Base-by-base conservation (phyloP, 768 basidiomycete species). In the Paxillus rubicundulus region DNA sequence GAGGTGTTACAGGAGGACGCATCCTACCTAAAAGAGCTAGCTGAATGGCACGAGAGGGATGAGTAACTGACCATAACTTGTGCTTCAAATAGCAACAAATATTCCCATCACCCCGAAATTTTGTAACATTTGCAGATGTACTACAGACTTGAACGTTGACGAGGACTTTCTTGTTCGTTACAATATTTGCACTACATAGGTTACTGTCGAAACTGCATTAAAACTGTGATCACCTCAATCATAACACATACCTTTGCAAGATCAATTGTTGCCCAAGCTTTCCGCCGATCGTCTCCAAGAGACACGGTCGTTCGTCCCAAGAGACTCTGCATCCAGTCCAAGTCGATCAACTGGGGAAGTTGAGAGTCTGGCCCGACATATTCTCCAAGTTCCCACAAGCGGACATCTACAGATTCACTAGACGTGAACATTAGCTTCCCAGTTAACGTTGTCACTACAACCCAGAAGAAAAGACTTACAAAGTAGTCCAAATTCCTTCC, bases 181-280 rank as follows among this genome's bases (percentile, higher is more conserved):
- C 21, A 24, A 24, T 24, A 24, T 24, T 24, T 24, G 21, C 21
- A 24, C 21, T 24, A 24, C 21, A 5, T 24, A 24, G 21, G 21
- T 24, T 24, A 24, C 21, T 24, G 21, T 24, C 21, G 21, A 24
- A 24, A 24, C 21, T 24, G 21, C 21, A 24, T 24, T 24, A 24
- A 24, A 24, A 24, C 21, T 24, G 21, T 24, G 21, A 24, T 24
- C 21, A 24, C 21, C 21, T 24, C 21, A 24, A 24, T 24, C 21
- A 24, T 24, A 24, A 24, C 21, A 24, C 40, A 17, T 41, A 41
- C 40, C 20, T 50, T 50, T 16, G 49, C 49, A 10, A 50, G 30
- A 43, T 32, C 14, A 10, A 43, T 50, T 9, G 49, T 50, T 9
- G 40, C 49, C 49, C 49, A 50, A 41, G 42, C 49, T 32, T 50